Evolutionary conservation across 805 yeast genomes (phyloP).

Genomic region (Saccharomycopsis microspora): DNA sequence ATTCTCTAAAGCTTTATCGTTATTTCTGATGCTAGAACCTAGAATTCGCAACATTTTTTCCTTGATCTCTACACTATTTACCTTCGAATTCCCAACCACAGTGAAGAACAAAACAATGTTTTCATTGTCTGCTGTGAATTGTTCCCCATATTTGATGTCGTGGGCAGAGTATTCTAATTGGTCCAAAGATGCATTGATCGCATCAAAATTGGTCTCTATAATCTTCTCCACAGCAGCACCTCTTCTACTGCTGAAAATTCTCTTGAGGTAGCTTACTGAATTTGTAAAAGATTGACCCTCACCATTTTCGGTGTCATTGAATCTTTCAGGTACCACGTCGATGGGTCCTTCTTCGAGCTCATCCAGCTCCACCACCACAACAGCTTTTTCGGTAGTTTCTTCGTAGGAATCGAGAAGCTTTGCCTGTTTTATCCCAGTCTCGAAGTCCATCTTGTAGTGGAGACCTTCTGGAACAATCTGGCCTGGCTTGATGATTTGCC

Average conservation of each 20-base stretch:
- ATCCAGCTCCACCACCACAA: slow-evolving; percentile 11
- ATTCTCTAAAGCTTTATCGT: slow-evolving; percentile 6
- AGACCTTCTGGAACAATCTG: slow-evolving; percentile 75
- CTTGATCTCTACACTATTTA: slow-evolving; percentile 1
- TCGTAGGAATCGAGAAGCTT: slow-evolving; percentile 33
- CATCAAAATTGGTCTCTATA: background rate
- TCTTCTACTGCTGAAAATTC: background rate
- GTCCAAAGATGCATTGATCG: slow-evolving; percentile 7
- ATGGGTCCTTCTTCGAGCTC: slow-evolving; percentile 1
- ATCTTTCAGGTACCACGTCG: slow-evolving; percentile 3
- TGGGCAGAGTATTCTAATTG: slow-evolving; percentile 11
- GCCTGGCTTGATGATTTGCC: slow-evolving; percentile 61
- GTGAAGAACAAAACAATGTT: slow-evolving; percentile 9
- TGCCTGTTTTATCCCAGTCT: slow-evolving; percentile 63
- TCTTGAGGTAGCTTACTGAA: slow-evolving; percentile 1
- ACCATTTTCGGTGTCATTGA: background rate
- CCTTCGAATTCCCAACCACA: slow-evolving; percentile 4
- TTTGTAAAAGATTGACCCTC: slow-evolving; percentile 3
- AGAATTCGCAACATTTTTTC: slow-evolving; percentile 14
- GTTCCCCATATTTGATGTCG: slow-evolving; percentile 13
- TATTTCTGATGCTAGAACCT: slow-evolving; percentile 14
- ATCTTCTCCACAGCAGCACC: background rate
- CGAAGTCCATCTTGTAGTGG: slow-evolving; percentile 46
- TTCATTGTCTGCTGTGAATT: slow-evolving; percentile 7
- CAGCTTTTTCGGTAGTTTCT: slow-evolving; percentile 14